Percentiles rank a stretch among this genome's conserved stretches.
These are phyloP conservation scores for Jatropha curcas DNA, from an alignment of 345 rosid genomes.

Conservation along the genomic window DNA sequence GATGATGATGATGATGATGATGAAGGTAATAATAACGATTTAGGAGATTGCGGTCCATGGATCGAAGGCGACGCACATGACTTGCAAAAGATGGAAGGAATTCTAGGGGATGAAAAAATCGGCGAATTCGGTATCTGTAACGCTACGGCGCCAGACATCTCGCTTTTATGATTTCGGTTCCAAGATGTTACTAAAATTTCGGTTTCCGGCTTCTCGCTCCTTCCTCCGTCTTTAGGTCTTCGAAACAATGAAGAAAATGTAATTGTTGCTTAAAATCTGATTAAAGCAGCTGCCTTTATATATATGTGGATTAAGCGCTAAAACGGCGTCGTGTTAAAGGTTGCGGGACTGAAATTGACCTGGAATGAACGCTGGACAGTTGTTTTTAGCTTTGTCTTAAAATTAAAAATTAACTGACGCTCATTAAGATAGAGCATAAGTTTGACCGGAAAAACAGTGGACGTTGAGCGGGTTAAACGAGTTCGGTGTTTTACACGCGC, in stretches of 20 bases:
- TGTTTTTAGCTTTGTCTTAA: background rate
- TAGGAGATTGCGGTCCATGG: conserved; percentile 11
- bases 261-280: too few relatives aligned
- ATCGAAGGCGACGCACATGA: conserved; percentile 17
- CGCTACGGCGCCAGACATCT: conserved; percentile 32
- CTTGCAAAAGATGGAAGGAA: conserved; percentile 24
- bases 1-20: conserved; percentile 5
- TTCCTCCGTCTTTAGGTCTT: background rate
- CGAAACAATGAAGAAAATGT: too few relatives aligned
- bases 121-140: conserved; percentile 35
- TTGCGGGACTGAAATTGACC: conserved; percentile 9
- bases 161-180: too few relatives aligned
- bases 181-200: too few relatives aligned
- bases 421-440: background rate
- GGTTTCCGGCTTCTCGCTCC: background rate
- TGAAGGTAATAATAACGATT: background rate
- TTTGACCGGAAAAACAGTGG: too few relatives aligned
- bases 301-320: background rate
- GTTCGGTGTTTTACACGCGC: background rate
- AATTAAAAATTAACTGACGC: background rate
- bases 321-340: conserved; percentile 2
- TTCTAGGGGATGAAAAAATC: conserved; percentile 38
- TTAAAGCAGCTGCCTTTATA: background rate
- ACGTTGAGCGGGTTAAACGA: background rate
- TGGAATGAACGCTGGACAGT: background rate